phyloP scores from a whole-genome alignment of 768 basidiomycete genomes.

The Suillus fuscotomentosus region DNA sequence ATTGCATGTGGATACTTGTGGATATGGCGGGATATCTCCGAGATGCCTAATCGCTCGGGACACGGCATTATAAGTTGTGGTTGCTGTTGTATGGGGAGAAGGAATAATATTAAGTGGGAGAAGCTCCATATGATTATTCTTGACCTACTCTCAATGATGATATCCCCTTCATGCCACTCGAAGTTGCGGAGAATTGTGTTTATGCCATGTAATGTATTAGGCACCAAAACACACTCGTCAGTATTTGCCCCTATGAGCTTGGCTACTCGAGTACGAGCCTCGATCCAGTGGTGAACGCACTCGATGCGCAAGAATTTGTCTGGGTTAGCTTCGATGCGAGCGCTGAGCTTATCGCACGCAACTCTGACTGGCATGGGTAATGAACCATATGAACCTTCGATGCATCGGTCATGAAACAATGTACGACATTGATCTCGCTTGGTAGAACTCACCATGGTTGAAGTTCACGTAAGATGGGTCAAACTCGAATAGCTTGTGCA shows the following conservation, averaged over 20 bases:
- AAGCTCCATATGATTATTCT: neutral
- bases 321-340: slow-evolving; percentile 50
- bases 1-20: slow-evolving; percentile 46
- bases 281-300: slow-evolving; percentile 32
- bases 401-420: neutral
- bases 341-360: slow-evolving; percentile 40
- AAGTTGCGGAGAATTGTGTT: slow-evolving; percentile 69
- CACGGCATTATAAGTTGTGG: slow-evolving; percentile 58
- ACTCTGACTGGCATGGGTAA: slow-evolving; percentile 51
- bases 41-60: slow-evolving; percentile 50
- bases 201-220: slow-evolving; percentile 36
- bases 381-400: slow-evolving; percentile 59
- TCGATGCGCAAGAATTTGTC: slow-evolving; percentile 51
- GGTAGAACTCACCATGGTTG: slow-evolving; percentile 51
- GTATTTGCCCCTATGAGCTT: slow-evolving; percentile 47
- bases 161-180: slow-evolving; percentile 63
- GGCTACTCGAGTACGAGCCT: slow-evolving; percentile 47
- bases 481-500: slow-evolving; percentile 27
- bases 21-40: slow-evolving; percentile 53
- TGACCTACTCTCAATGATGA: slow-evolving; percentile 58
- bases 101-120: neutral
- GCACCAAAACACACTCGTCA: slow-evolving; percentile 55
- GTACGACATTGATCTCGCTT: neutral
- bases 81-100: slow-evolving; percentile 35
- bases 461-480: slow-evolving; percentile 55